Percentiles rank a stretch among this genome's conserved stretches.
Evolutionary conservation across 345 rosid species (phyloP).

Genomic region (Angophora floribunda): DNA sequence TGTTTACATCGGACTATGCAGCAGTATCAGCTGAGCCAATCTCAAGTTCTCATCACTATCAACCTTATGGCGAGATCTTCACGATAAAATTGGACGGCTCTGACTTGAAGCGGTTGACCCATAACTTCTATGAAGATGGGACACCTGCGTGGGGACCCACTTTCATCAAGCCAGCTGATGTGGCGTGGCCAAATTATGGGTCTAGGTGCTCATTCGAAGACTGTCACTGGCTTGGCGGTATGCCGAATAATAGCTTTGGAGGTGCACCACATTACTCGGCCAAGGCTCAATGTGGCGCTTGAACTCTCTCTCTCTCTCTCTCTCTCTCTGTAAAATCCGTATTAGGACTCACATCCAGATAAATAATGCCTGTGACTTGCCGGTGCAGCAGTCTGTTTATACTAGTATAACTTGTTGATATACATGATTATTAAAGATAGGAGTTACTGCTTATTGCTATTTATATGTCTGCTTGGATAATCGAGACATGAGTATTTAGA

Average conservation of each 20-base stretch:
- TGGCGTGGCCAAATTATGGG: slow-evolving; percentile 21
- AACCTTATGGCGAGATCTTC: slow-evolving; percentile 85
- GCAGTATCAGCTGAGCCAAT: slow-evolving; percentile 90
- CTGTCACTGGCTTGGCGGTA: slow-evolving; percentile 59
- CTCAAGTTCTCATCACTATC: slow-evolving; percentile 75
- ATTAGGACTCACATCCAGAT: background rate
- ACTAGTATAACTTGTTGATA: background rate
- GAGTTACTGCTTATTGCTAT: background rate
- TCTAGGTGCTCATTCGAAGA: slow-evolving; percentile 56
- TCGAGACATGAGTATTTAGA: background rate
- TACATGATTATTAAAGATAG: background rate
- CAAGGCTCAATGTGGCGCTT: slow-evolving; percentile 10
- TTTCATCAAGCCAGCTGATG: slow-evolving; percentile 39
- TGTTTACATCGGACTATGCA: slow-evolving; percentile 66
- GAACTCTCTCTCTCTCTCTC: background rate
- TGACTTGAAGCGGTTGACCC: slow-evolving; percentile 61
- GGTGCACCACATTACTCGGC: background rate
- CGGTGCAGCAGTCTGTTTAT: background rate
- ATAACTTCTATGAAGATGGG: slow-evolving; percentile 84
- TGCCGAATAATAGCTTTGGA: slow-evolving; percentile 9
- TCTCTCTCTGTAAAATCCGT: background rate
- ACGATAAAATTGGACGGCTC: slow-evolving; percentile 68
- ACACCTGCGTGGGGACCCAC: slow-evolving; percentile 69
- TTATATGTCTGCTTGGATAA: background rate
- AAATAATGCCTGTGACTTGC: background rate